phyloP scores from a whole-genome alignment of 2,329 filamentous ascomycete species.

The Colletotrichum gigasporum region DNA sequence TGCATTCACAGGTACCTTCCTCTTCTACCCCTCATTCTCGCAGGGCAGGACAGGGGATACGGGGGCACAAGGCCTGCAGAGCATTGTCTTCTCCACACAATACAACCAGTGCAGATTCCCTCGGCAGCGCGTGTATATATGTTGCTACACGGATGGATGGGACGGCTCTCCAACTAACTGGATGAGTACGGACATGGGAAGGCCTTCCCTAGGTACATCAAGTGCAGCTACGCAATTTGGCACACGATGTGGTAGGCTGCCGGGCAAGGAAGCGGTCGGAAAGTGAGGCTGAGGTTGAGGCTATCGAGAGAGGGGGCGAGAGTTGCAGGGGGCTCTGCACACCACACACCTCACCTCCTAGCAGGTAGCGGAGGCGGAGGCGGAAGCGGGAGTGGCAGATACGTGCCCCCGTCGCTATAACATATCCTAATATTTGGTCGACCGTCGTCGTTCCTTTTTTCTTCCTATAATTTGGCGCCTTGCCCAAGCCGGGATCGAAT shows the following conservation, averaged over 20 bases:
- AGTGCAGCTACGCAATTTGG: too few relatives aligned
- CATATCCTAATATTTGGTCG: not conserved
- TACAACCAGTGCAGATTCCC: too few relatives aligned
- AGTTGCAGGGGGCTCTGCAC: not conserved
- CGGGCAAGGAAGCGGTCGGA: not conserved
- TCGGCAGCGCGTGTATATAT: too few relatives aligned
- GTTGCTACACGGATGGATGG: too few relatives aligned
- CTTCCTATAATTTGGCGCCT: not conserved
- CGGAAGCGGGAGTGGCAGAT: not conserved
- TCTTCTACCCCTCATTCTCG: too few relatives aligned
- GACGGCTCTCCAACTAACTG: too few relatives aligned
- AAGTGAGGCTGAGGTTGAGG: constrained; percentile 19
- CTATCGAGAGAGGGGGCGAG: too few relatives aligned
- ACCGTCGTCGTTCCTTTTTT: not conserved
- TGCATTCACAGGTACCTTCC: not conserved
- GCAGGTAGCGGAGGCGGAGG: not conserved
- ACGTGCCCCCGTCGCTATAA: too few relatives aligned
- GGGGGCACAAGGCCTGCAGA: not conserved
- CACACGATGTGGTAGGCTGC: too few relatives aligned
- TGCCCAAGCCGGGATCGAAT: constrained; percentile 6
- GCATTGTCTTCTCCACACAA: not conserved
- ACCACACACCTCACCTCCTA: not conserved
- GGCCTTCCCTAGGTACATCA: too few relatives aligned
- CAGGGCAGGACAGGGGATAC: too few relatives aligned
- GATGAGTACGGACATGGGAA: not conserved